A percentile compares a stretch with the other conserved stretches of the same genome.
phyloP scores from a whole-genome alignment of 805 yeast species.

The Lipomyces chichibuensis region DNA sequence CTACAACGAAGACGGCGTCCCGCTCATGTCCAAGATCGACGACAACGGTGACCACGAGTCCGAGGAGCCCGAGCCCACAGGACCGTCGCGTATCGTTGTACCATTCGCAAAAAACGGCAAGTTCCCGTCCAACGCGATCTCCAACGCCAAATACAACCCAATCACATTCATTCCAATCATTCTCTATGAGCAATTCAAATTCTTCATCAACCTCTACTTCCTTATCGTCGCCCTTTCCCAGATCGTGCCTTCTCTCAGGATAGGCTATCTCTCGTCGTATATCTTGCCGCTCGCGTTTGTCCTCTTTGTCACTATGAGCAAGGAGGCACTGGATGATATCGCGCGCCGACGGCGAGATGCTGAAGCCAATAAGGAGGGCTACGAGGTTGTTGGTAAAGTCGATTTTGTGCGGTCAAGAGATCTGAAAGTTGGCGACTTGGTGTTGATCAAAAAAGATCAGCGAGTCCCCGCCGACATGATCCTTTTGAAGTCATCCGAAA shows the following conservation, averaged over 20 bases:
- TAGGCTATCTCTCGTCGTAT: constrained; percentile 91
- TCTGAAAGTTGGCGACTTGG: constrained; percentile 83
- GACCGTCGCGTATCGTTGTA: constrained; percentile 30
- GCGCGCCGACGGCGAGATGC: constrained; percentile 85
- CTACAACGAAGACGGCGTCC: constrained; percentile 32
- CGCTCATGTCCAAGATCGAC: constrained; percentile 34
- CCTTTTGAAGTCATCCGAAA: constrained; percentile 78
- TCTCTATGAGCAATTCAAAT: constrained; percentile 93
- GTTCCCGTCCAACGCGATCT: constrained; percentile 71
- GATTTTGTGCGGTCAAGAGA: constrained; percentile 56
- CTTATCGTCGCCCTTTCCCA: constrained; percentile 92
- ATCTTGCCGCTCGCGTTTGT: constrained; percentile 95
- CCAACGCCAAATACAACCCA: constrained; percentile 93
- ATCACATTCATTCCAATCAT: constrained; percentile 85
- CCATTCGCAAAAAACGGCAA: constrained; percentile 32
- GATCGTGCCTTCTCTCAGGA: constrained; percentile 82
- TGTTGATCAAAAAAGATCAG: constrained; percentile 73
- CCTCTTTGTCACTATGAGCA: constrained; percentile 85
- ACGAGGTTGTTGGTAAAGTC: constrained; percentile 57
- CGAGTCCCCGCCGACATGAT: constrained; percentile 95
- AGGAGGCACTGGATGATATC: constrained; percentile 94
- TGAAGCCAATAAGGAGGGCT: constrained; percentile 83
- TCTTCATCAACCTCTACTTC: constrained; percentile 91
- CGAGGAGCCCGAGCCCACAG: constrained; percentile 25
- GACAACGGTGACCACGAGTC: constrained; percentile 26